Base-by-base conservation (phyloP, 1,284 basidiomycete species). In the Papiliotrema flavescens region DNA sequence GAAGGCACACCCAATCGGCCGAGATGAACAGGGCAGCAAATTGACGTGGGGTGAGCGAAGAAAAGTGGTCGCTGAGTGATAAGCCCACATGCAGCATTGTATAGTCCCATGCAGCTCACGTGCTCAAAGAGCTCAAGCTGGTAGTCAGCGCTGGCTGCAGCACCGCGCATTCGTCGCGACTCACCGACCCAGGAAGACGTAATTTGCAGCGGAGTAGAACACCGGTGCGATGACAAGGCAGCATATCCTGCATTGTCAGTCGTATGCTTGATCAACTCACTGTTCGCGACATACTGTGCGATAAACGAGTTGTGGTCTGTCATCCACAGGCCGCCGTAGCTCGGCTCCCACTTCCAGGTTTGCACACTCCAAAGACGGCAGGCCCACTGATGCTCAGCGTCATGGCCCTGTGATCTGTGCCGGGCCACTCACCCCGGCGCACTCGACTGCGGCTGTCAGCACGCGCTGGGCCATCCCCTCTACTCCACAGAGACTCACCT, bases 1-100 rank as follows among this genome's bases (percentile, higher is more conserved):
- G 53, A 37, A 75, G 59, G 9, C 63, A 66, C 40, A 70, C 40
- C 19, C 73, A 17, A 51, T 74, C 71, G 19, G 57, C 65, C 14
- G 50, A 35, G 34, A 67, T 49, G 45, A 73, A 73, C n/a, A 61
- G 14, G 46, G 64, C 48, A 23, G 67, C 64, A 54, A 67, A 66
- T 20, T 47, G 53, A 3, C 56, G 54, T 6, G 63, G 56, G 23
- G 59, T 62, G 47, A 69, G 53, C 22, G 53, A 57, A 8, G 61
- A 63, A 40, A 61, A 61, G 6, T 42, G 20, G 0, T n/a, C 26
- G n/a, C 54, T 47, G 20, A 17, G n/a, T n/a, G n/a, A n/a, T n/a
- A n/a, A n/a, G n/a, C n/a, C n/a, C n/a, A n/a, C n/a, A n/a, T n/a
- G n/a, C n/a, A n/a, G n/a, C n/a, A n/a, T 37, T n/a, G 35, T 37